Evolutionary conservation across 306 rosid genomes (phyloP), one percentile per base, ranked within the genome.

Genomic region (Prunus kanzakura): DNA sequence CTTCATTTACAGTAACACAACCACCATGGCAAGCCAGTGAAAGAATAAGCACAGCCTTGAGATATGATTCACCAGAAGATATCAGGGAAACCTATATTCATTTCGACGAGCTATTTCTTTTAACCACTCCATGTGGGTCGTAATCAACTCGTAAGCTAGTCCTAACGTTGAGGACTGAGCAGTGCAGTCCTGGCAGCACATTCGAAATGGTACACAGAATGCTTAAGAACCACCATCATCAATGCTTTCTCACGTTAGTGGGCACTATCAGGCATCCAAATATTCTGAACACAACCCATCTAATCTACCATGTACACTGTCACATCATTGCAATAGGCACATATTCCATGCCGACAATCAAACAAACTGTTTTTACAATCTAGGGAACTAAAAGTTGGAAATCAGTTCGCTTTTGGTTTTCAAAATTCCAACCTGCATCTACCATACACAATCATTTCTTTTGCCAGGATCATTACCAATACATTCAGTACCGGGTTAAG

Each of bases 31-130:
- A 86, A 75, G 82, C 82, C 23, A 60, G 77, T 80, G 71, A 79
- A 79, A 75, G 81, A 86, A 72, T 82, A 50, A 61, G 55, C 78
- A 64, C 52, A 78, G 65, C 79, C 67, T 60, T 86, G 76, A 74
- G 54, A 64, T 83, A 81, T 84, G 71, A 75, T 30, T 29, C 67
- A 79, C 62, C 76, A 71, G 78, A 84, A 47, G 69, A 75, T 69
- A 69, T 68, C 77, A 77, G 49, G 54, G 65, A 58, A 77, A 38
- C 69, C 71, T 79, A 73, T 51, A 74, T 25, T 81, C 79, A 76
- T 82, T 81, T 84, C 75, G 62, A 83, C 35, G 58, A 77, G 55
- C 69, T 87, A 32, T 32, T 35, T 35, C 5, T 35, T 35, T 35
- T 5, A 35, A 35, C 8, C 41, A 35, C 41, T 35, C 41, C 41